Base-by-base conservation (phyloP, 148 eudicot genomes). In the Camellia japonica region DNA sequence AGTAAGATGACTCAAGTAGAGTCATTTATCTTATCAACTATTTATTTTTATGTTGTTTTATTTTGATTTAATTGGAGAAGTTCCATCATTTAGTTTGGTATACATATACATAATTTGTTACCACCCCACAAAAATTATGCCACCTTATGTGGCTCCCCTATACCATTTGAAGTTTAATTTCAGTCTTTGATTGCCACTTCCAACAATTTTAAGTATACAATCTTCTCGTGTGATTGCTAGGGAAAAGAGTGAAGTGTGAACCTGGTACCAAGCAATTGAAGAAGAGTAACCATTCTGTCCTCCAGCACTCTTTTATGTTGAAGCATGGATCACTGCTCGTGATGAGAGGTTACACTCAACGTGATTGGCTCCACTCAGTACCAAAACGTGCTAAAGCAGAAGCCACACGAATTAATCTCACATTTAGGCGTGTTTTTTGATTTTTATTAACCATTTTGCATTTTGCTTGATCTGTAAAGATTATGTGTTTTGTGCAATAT, bases 301-400 rank as follows among this genome's bases (percentile, higher is more conserved):
- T 88, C 38, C 89, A n/a, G 71, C 89, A 88, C 51, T 75, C 84
- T 3, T 91, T 91, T 73, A 68, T 67, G 5, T 73, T 91, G 56
- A 91, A 91, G 80, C 97, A 93, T 63, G 97, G 97, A 9, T 93
- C 97, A 1, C 80, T 93, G 71, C 80, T 93, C 74, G 87, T 93
- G 51, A 93, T 93, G 97, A 89, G 84, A 84, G 97, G 97, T 54
- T 83, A 83, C 77, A 89, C 93, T 11, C 97, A 93, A 80, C 80
- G 91, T 76, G 94, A 93, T 73, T 93, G 97, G 97, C 62, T 93
- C 58, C 97, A 93, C 74, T 91, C 94, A 2, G 93, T 91, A 71
- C 97, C 97, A 18, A 93, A 90, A 84, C 97, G 93, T 63, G 84
- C 82, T 16, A 93, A 93, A 85, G 85, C 88, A 4, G 91, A 84